Conservation (phyloP, 192 early-diverging fungal genomes). For the Coemansia erecta region DNA sequence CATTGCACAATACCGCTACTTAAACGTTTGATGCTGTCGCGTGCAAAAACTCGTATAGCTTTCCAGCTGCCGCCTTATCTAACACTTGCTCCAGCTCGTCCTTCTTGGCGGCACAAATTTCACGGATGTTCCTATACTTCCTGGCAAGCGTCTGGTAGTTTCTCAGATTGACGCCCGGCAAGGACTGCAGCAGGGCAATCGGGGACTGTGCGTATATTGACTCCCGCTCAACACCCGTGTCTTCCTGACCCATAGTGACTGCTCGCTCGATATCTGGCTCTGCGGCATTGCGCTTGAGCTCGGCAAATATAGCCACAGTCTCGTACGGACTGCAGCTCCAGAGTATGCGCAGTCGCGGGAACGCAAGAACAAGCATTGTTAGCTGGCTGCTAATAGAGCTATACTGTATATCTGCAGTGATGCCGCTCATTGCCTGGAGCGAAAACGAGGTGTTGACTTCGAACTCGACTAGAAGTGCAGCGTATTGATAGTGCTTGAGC, state of each 20-base stretch:
- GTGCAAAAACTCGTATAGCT: constrained; percentile 69
- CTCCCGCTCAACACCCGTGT: constrained; percentile 60
- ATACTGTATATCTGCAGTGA: constrained; percentile 56
- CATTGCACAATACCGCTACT: too few species aligned
- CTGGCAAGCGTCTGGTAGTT: constrained; percentile 80
- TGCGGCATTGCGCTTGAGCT: constrained; percentile 76
- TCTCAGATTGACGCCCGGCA: constrained; percentile 81
- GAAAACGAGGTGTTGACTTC: constrained; percentile 80
- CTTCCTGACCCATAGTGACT: constrained; percentile 64
- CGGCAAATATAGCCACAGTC: constrained; percentile 86
- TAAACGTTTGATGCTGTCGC: constrained; percentile 3
- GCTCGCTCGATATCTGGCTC: constrained; percentile 75
- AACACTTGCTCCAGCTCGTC: constrained; percentile 55
- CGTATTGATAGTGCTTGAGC: constrained; percentile 74
- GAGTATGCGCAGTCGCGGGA: constrained; percentile 79
- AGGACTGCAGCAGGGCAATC: constrained; percentile 73
- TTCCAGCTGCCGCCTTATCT: constrained; percentile 60
- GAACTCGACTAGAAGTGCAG: constrained; percentile 90
- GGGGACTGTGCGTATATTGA: constrained; percentile 68
- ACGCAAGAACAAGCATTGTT: constrained; percentile 71
- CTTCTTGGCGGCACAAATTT: constrained; percentile 57
- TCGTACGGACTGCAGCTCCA: constrained; percentile 86
- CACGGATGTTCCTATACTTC: constrained; percentile 61
- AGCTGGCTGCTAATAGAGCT: constrained; percentile 73
- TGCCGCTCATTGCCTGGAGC: constrained; percentile 56